Base-by-base conservation (phyloP, 2,329 filamentous ascomycete species). In the Trichoderma breve region DNA sequence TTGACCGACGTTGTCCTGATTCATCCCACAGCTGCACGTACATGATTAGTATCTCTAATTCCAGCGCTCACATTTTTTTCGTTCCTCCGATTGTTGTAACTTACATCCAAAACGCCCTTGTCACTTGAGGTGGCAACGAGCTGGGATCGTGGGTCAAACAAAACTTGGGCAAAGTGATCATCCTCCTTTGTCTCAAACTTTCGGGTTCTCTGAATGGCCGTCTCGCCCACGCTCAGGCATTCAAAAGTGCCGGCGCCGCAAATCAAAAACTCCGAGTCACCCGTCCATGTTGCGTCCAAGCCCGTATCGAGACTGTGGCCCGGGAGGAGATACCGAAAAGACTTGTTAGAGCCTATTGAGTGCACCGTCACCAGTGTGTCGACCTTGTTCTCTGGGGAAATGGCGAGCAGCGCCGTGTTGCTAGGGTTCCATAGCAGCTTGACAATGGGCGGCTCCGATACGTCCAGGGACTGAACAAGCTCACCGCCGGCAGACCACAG, bases 401-500 rank as follows among this genome's bases (percentile, higher is more conserved):
- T 85, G 73, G 86, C 85, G 15, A 91, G 81, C 36, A 90, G 83
- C n/a, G 84, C 83, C 1, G 84, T 83, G 73, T 86, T 86, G 74
- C 81, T 84, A 2, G 86, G 86, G 76, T 88, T 90, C 89, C 89
- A 91, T 61, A 85, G 84, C 26, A 91, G 81, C 77, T 89, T 90
- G 75, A 89, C 86, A 62, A 91, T 83, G 15, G 89, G 89, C n/a
- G 88, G 84, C 74, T 90, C 88, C 47, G 87, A 82, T 30, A 87
- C 84, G 74, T 89, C 86, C 78, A 89, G 87, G 26, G 85, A 83
- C 63, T 88, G 83, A 28, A 88, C 75, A 66, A 83, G 82, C 30
- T 81, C 82, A 21, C 89, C 89, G 72, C 89, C 86, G 2, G 82
- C 81, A 9, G 83, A 83, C 86, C 87, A 90, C 21, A 91, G 84